Evolutionary conservation across 805 yeast genomes (phyloP), one percentile per base, ranked within the genome.

Genomic region (Monosporozyma servazzii): DNA sequence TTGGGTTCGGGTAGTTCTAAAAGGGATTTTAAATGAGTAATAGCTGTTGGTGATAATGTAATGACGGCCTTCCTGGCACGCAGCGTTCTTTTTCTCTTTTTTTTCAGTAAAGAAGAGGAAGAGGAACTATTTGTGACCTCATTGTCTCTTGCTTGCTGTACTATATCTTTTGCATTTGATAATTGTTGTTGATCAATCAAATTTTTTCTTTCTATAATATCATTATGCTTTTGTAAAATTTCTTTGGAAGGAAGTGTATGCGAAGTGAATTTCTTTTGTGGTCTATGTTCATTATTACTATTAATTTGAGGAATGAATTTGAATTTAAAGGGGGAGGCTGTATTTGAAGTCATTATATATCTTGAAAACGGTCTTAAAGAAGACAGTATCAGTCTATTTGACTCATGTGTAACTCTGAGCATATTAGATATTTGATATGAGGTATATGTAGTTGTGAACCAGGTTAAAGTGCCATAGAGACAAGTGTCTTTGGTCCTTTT

Each of bases 41-140:
- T 71, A 1, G 99, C 99, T 48, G 75, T 78, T 2, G 86, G 80
- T 0, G 91, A 77, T 49, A 93, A 74, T 4, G 95, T 79, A 46
- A 93, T 88, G 48, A 91, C 83, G 1, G 97, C 96, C 70, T 88
- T 93, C 56, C 95, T 77, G 5, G 98, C 96, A 63, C 81, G 80
- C 53, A 93, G 73, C 23, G 79, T 76, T 72, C 93, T 80, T 69
- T 90, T 73, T 51, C 74, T 72, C 62, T 69, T 71, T 51, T 67
- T 64, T 49, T 52, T 66, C 3, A 17, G 29, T 41, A 11, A 46
- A n/a, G 48, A 23, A 5, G 33, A 10, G 20, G 36, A 37, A 25
- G 42, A 45, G 37, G 11, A 4, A n/a, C n/a, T n/a, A n/a, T n/a
- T n/a, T n/a, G n/a, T n/a, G 17, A 18, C 17, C 6, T 18, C 29